Evolutionary conservation across 2,329 filamentous ascomycete species (phyloP), one percentile per base, ranked within the genome.

Genomic region (Periconia sp.): DNA sequence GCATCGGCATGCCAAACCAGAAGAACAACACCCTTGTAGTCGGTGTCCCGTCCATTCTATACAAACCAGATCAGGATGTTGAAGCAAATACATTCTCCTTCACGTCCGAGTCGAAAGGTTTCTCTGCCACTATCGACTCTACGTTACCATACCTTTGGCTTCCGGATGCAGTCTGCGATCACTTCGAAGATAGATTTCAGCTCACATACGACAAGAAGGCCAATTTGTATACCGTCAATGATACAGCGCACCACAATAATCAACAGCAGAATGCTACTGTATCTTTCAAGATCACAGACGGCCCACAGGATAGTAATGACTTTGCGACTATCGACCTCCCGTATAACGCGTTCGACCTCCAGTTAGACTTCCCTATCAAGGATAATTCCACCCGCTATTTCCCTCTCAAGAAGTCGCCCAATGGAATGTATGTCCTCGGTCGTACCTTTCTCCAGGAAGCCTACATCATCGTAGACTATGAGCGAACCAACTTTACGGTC

Each of bases 371-470:
- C 12, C 56, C 52, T 0, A 47, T 56, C 0, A 43, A 16, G 9
- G 23, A 39, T 4, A 48, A 56, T 13, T 11, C 19, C 4, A 54
- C 41, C 11, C 54, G 51, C 15, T 70, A 68, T 19, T 65, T 70
- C 25, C 64, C 67, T 0, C 58, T 70, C 36, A 61, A 52, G 33
- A 59, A 51, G 18, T 63, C 66, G 0, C 42, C 43, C 2, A 54
- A 55, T 13, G 60, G 59, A 0, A 16, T 50, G 0, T 61, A 42
- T 17, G 57, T 67, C 4, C 43, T 72, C 1, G 69, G 69, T 1
- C 64, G 69, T 2, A 55, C 68, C 0, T 64, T 72, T 19, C 38
- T 72, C 0, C 69, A 72, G 36, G 68, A 71, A 43, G 60, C 69
- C 1, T 71, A 72, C 24, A 40, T 72, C 2, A 35, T 67, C 22